phyloP scores from a whole-genome alignment of 257 asterid species.

The Coffea canephora region DNA sequence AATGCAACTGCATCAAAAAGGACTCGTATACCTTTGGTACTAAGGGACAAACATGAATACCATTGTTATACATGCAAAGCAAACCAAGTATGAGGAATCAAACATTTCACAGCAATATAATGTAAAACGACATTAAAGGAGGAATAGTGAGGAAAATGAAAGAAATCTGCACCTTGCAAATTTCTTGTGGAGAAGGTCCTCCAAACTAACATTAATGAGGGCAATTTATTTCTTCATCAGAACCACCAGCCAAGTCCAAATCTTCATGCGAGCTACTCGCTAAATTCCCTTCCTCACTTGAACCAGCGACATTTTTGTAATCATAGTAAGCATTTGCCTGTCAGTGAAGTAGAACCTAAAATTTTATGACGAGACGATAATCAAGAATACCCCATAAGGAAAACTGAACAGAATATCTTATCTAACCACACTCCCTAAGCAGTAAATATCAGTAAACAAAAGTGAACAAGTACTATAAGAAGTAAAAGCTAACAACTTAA shows the following conservation, averaged over 20 bases:
- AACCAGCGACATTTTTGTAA: conserved; percentile 48
- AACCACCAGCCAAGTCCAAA: conserved; percentile 49
- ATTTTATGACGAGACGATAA: not conserved
- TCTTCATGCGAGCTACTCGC: conserved; percentile 44
- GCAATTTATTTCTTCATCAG: not conserved
- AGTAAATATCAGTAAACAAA: not conserved
- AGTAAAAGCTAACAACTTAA: not conserved
- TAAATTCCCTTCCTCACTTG: conserved; percentile 5
- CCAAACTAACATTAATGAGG: not conserved
- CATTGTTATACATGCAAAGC: not conserved
- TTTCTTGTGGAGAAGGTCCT: not conserved
- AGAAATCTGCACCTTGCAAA: not conserved
- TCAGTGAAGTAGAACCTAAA: conserved; percentile 3
- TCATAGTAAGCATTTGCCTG: conserved; percentile 90
- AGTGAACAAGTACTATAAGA: not conserved
- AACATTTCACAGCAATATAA: not conserved
- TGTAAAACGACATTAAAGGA: not conserved
- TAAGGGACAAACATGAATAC: not conserved
- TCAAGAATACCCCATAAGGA: not conserved
- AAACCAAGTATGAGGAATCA: not conserved
- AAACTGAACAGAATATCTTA: not conserved
- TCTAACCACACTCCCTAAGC: not conserved
- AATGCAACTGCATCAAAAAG: not conserved
- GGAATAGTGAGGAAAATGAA: not conserved
- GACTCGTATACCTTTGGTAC: not conserved